phyloP scores from a whole-genome alignment of 1,284 basidiomycete species.

The Ustilago trichophora region DNA sequence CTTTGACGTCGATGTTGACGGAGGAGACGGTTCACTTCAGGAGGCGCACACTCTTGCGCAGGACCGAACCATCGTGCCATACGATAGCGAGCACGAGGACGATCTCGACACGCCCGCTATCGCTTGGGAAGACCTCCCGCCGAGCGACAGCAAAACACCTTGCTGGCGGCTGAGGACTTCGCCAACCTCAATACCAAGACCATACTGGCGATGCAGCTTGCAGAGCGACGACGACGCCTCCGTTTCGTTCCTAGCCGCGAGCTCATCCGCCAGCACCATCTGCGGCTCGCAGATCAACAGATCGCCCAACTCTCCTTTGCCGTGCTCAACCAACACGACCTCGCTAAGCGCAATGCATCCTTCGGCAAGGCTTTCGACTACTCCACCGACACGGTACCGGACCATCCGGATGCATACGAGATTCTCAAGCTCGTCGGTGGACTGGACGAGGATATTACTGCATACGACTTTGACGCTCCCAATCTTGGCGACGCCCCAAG shows the following conservation, averaged over 20 bases:
- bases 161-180: not conserved
- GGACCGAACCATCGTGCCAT: not conserved
- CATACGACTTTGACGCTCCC: not conserved
- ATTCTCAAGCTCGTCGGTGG: not conserved
- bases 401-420: not conserved
- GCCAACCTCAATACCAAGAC: not conserved
- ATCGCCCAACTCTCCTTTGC: not conserved
- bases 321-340: not conserved
- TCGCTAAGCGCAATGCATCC: not conserved
- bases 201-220: not conserved
- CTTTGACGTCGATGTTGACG: not conserved
- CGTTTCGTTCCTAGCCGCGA: slow-evolving; percentile 3
- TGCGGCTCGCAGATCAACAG: not conserved
- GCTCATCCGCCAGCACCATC: not conserved
- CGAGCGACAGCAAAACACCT: not conserved
- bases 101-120: not conserved
- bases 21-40: too few relatives aligned
- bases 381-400: not conserved
- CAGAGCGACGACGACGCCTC: not conserved
- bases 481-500: not conserved
- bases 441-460: not conserved
- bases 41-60: too few relatives aligned
- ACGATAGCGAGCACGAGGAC: not conserved
- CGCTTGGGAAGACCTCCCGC: slow-evolving; percentile 8
- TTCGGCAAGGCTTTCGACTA: not conserved